These are phyloP conservation scores for Pleurotus sapidus DNA, from an alignment of 768 basidiomycete species.

Conservation along the genomic window DNA sequence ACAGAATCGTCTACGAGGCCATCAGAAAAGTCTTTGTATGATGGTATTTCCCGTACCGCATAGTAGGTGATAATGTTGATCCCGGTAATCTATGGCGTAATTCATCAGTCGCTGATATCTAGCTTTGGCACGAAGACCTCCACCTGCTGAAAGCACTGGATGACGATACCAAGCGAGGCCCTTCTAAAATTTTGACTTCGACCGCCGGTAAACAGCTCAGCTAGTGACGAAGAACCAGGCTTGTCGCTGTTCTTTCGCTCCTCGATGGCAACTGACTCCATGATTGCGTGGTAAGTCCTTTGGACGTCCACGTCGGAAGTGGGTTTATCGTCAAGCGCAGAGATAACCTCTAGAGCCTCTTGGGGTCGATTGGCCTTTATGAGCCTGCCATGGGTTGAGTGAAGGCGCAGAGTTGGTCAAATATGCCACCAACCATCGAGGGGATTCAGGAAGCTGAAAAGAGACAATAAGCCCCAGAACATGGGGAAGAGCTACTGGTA, in stretches of 20 bases:
- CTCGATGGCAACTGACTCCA: conserved; percentile 50
- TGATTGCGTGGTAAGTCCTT: conserved; percentile 51
- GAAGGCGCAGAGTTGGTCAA: too few relatives aligned
- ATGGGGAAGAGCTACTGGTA: conserved; percentile 6
- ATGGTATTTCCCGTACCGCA: conserved; percentile 21
- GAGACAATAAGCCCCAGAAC: too few relatives aligned
- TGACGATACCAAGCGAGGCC: conserved; percentile 49
- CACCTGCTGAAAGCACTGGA: conserved; percentile 67
- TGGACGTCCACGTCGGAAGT: conserved; percentile 43
- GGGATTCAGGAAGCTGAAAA: conserved; percentile 53
- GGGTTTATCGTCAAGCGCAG: conserved; percentile 55
- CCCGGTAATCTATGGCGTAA: conserved; percentile 43
- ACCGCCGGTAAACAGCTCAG: conserved; percentile 55
- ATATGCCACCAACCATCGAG: conserved; percentile 41
- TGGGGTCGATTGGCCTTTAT: conserved; percentile 50
- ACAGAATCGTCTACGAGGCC: conserved; percentile 45
- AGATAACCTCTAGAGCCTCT: conserved; percentile 58
- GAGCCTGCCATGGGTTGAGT: conserved; percentile 34
- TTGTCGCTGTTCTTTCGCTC: conserved; percentile 9
- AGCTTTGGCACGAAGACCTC: background rate
- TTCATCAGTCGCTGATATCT: background rate
- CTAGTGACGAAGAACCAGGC: conserved; percentile 31
- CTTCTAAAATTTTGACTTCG: conserved; percentile 61
- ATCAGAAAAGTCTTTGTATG: background rate
- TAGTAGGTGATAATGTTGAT: conserved; percentile 67